A percentile compares a stretch with the other conserved stretches of the same genome.
These are phyloP conservation scores for Lasiosphaeria ovina DNA, from an alignment of 495 filamentous ascomycete genomes.

Conservation along the genomic window DNA sequence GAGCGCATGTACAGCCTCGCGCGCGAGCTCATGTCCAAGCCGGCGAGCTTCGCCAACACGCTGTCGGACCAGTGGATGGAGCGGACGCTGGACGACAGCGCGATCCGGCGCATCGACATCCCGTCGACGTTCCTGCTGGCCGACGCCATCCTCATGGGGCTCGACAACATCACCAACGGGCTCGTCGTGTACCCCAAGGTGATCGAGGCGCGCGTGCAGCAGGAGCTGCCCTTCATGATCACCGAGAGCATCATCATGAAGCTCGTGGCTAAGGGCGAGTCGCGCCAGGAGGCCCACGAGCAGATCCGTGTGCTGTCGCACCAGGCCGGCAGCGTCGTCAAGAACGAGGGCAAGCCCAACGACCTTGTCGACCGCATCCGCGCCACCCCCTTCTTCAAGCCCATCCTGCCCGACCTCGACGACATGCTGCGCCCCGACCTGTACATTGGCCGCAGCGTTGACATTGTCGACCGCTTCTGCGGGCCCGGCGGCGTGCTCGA, in stretches of 20 bases:
- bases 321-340: slow-evolving; percentile 76
- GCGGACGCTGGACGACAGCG: slow-evolving; percentile 43
- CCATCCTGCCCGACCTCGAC: slow-evolving; percentile 76
- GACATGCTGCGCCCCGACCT: slow-evolving; percentile 65
- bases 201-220: slow-evolving; percentile 64
- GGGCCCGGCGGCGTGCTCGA: slow-evolving; percentile 3
- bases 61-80: slow-evolving; percentile 84
- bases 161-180: slow-evolving; percentile 81
- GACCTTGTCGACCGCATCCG: slow-evolving; percentile 82
- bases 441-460: slow-evolving; percentile 60
- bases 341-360: slow-evolving; percentile 72
- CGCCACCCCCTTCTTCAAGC: slow-evolving; percentile 72
- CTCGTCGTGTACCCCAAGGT: slow-evolving; percentile 84
- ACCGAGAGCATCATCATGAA: slow-evolving; percentile 89
- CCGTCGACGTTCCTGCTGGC: slow-evolving; percentile 77
- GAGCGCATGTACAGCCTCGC: slow-evolving; percentile 81
- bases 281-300: slow-evolving; percentile 90
- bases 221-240: slow-evolving; percentile 89
- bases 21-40: slow-evolving; percentile 63
- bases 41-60: slow-evolving; percentile 70
- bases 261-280: slow-evolving; percentile 69
- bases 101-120: slow-evolving; percentile 52
- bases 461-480: slow-evolving; percentile 50
- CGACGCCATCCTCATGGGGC: slow-evolving; percentile 75
- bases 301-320: slow-evolving; percentile 86